These are phyloP conservation scores for Mangifera indica DNA, from an alignment of 345 rosid species.

Conservation along the genomic window DNA sequence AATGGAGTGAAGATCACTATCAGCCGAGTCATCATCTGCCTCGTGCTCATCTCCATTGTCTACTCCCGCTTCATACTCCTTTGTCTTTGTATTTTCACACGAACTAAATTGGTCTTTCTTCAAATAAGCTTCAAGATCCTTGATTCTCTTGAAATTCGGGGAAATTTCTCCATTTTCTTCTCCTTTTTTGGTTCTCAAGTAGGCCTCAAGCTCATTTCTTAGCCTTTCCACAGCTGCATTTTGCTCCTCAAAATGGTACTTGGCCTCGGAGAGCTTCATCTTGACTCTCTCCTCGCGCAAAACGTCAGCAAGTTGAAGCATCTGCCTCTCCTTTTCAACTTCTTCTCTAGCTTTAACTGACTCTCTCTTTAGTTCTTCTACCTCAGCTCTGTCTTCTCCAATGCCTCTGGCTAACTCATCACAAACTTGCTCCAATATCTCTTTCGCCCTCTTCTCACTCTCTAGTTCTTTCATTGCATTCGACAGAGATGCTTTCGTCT, in stretches of 20 bases:
- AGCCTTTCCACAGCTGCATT: slow-evolving; percentile 70
- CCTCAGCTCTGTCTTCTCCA: slow-evolving; percentile 68
- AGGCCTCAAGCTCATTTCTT: slow-evolving; percentile 63
- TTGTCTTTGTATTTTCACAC: slow-evolving; percentile 17
- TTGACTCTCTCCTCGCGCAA: slow-evolving; percentile 93
- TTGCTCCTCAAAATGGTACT: slow-evolving; percentile 81
- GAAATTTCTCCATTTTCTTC: slow-evolving; percentile 36
- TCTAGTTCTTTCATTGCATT: slow-evolving; percentile 54
- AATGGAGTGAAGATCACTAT: slow-evolving; percentile 88
- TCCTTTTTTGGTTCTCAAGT: slow-evolving; percentile 33
- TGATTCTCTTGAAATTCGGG: slow-evolving; percentile 39
- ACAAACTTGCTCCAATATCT: slow-evolving; percentile 78
- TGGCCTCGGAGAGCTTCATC: slow-evolving; percentile 93
- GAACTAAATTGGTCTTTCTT: slow-evolving; percentile 30
- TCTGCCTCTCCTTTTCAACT: slow-evolving; percentile 90
- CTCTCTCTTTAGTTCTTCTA: slow-evolving; percentile 56
- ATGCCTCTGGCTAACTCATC: slow-evolving; percentile 79
- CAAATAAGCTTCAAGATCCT: slow-evolving; percentile 60
- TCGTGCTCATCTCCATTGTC: slow-evolving; percentile 38
- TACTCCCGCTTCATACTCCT: slow-evolving; percentile 20
- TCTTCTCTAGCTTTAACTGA: slow-evolving; percentile 64
- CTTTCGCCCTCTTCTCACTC: slow-evolving; percentile 80
- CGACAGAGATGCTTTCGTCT: slow-evolving; percentile 46
- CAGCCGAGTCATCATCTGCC: slow-evolving; percentile 66
- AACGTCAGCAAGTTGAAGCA: slow-evolving; percentile 91